Evolutionary conservation across 1,284 basidiomycete genomes (phyloP), one percentile per base, ranked within the genome.

Genomic region (Hypsizygus ulmarius): DNA sequence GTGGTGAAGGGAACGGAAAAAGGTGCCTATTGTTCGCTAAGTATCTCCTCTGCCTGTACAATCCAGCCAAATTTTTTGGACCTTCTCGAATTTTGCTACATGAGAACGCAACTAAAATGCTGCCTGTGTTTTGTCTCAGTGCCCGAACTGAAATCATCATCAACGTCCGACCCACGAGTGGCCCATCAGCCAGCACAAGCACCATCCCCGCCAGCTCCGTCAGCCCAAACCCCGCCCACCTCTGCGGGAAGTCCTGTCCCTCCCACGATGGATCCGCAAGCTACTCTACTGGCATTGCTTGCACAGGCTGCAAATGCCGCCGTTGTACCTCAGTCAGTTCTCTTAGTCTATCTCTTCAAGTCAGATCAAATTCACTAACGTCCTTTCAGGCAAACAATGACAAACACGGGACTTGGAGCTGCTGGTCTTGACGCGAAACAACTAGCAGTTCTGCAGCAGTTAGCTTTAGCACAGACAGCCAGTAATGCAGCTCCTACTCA

Each of bases 1-100:
- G 69, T 84, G 64, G 67, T 87, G 68, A 78, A 78, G 68, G 77
- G 73, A 64, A 71, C 71, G 62, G 74, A 71, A 76, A 81, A 89
- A 90, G 89, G 88, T 90, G 85, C 84, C 78, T 90, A 87, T 83
- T 75, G 77, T 83, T 81, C 81, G 85, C 83, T 87, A 85, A 88
- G 85, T 88, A 87, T 75, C 72, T 72, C 70, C 70, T 71, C 70
- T 71, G 69, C 67, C 72, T 69, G 73, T 79, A 77, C 78, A 87
- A 84, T 78, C 73, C 64, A 66, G 70, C 77, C 64, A 65, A 70
- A 67, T 71, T 69, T 68, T 70, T 71, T 65, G 68, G 59, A 64
- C 62, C 62, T 39, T 64, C 61, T 59, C 58, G 64, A 62, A 66
- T 62, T 51, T 67, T 48, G 54, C 58, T 64, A 70, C 68, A 65